These are phyloP conservation scores for Parietaria judaica DNA, from an alignment of 306 rosid species.

Conservation along the genomic window DNA sequence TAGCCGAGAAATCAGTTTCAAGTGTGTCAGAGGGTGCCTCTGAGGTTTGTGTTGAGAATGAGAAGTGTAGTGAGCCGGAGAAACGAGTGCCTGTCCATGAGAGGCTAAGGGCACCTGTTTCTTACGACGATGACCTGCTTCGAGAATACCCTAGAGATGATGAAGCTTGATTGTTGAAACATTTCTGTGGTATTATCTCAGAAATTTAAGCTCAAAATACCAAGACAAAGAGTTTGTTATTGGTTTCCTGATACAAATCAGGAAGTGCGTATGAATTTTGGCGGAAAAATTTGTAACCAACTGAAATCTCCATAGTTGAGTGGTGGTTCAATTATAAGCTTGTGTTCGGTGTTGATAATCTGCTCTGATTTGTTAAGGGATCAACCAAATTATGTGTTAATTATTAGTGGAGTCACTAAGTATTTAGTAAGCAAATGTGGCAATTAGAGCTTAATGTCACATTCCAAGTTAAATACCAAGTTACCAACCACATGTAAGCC, in stretches of 20 bases:
- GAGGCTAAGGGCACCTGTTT: conserved; percentile 64
- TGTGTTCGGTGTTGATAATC: too few relatives aligned
- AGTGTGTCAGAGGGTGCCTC: conserved; percentile 15
- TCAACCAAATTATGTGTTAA: too few relatives aligned
- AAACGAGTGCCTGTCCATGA: conserved; percentile 48
- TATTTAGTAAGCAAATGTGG: too few relatives aligned
- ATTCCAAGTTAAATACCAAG: too few relatives aligned
- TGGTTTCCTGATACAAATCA: conserved; percentile 2
- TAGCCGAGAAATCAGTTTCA: conserved; percentile 3
- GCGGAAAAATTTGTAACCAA: too few relatives aligned
- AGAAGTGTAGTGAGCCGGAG: conserved; percentile 27
- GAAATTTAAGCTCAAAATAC: background rate
- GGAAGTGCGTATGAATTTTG: background rate
- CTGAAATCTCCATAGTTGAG: background rate
- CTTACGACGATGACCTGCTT: conserved; percentile 71
- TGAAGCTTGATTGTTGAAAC: conserved; percentile 23
- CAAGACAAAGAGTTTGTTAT: conserved; percentile 4
- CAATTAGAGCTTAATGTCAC: too few relatives aligned
- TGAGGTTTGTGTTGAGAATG: conserved; percentile 25
- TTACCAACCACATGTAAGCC: too few relatives aligned
- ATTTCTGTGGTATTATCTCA: background rate
- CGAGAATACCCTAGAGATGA: conserved; percentile 26
- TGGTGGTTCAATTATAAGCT: too few relatives aligned
- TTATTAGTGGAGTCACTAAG: too few relatives aligned
- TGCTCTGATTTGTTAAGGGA: too few relatives aligned